Conservation (phyloP, 768 basidiomycete species). For the Suillus lakei region DNA sequence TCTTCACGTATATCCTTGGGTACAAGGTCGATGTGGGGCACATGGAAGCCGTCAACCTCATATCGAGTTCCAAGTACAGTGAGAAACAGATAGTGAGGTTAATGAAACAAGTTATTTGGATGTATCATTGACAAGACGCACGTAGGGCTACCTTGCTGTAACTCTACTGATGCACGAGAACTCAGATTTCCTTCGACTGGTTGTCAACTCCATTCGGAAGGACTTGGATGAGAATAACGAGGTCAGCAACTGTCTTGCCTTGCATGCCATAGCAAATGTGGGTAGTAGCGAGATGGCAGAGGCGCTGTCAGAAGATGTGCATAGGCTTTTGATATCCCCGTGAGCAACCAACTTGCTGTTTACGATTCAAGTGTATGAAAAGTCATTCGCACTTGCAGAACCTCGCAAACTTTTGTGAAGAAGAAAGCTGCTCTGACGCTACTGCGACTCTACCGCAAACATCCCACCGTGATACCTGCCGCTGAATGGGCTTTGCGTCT, state of each 20-base stretch:
- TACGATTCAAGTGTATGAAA: conserved; percentile 19
- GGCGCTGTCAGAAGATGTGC: conserved; percentile 90
- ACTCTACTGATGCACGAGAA: conserved; percentile 99
- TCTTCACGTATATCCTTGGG: conserved; percentile 98
- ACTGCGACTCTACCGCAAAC: conserved; percentile 92
- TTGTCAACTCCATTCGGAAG: conserved; percentile 98
- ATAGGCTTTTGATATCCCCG: conserved; percentile 94
- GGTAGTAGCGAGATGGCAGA: conserved; percentile 99
- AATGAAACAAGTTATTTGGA: background rate
- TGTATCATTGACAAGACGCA: background rate
- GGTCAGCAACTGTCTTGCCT: conserved; percentile 92
- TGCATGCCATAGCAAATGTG: conserved; percentile 98
- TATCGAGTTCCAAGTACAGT: conserved; percentile 92
- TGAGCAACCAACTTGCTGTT: conserved; percentile 40
- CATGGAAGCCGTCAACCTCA: conserved; percentile 99
- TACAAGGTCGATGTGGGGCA: conserved; percentile 99
- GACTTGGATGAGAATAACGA: conserved; percentile 95
- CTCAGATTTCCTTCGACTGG: conserved; percentile 93
- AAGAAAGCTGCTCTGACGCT: conserved; percentile 98
- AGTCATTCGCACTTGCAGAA: conserved; percentile 51
- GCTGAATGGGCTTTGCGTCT: conserved; percentile 96
- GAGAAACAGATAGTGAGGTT: conserved; percentile 95
- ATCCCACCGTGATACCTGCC: conserved; percentile 91
- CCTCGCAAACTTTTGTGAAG: conserved; percentile 93
- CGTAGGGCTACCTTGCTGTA: conserved; percentile 94